These are phyloP conservation scores for Ogataea pilisensis DNA, from an alignment of 805 yeast genomes.

Conservation along the genomic window DNA sequence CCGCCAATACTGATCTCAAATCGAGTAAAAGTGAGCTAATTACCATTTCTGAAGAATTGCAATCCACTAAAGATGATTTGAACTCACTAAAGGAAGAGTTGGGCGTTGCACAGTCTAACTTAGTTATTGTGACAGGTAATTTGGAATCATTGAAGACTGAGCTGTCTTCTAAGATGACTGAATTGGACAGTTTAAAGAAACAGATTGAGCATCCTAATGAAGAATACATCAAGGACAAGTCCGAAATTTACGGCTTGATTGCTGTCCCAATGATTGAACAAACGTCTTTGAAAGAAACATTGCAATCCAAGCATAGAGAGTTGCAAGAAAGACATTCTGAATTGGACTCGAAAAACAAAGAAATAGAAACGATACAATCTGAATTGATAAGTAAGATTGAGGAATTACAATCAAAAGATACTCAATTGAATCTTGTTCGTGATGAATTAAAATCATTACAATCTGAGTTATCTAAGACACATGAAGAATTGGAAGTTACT, in stretches of 20 bases:
- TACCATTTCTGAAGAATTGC: background rate
- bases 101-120: background rate
- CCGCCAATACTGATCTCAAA: too few relatives aligned
- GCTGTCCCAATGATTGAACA: constrained; percentile 21
- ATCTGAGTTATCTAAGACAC: background rate
- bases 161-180: constrained; percentile 1
- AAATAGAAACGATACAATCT: background rate
- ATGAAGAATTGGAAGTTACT: background rate
- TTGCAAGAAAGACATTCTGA: background rate
- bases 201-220: constrained; percentile 17
- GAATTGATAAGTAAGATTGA: background rate
- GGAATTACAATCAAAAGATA: background rate
- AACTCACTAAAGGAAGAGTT: background rate
- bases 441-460: background rate
- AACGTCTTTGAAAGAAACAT: constrained; percentile 1
- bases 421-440: background rate
- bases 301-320: background rate
- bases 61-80: background rate
- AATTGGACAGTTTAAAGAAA: constrained; percentile 3
- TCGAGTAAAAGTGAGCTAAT: background rate
- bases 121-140: background rate
- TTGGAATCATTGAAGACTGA: background rate
- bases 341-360: background rate
- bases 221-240: constrained; percentile 17
- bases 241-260: constrained; percentile 13